Percentiles rank a stretch among this genome's conserved stretches.
Evolutionary conservation across 116 monocot species (phyloP).

Genomic region (Trichopus zeylanicus): DNA sequence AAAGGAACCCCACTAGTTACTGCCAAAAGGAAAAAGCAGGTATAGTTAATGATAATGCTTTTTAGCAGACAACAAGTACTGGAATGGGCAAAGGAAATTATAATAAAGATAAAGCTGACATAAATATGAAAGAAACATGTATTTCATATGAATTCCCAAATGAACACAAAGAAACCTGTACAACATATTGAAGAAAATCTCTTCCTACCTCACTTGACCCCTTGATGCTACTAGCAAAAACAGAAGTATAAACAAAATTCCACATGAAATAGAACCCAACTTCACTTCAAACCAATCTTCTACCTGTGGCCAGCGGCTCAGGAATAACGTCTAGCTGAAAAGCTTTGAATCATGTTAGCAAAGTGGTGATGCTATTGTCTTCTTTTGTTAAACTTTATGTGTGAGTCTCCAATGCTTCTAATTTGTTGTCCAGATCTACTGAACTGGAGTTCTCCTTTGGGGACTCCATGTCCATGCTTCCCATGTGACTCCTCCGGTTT

Average conservation of each 20-base stretch:
- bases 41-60: neutral
- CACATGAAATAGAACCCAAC: no score
- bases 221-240: neutral
- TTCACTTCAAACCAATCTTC: neutral
- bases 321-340: neutral
- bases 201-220: constrained; percentile 7
- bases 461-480: constrained; percentile 26
- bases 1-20: neutral
- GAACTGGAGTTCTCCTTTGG: constrained; percentile 15
- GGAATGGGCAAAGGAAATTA: neutral
- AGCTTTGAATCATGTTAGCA: constrained; percentile 2
- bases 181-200: neutral
- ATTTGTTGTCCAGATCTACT: constrained; percentile 26
- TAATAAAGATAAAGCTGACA: neutral
- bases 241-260: constrained; percentile 2
- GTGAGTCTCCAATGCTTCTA: constrained; percentile 5
- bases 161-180: no score
- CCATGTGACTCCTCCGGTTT: constrained; percentile 28
- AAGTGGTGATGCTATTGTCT: neutral
- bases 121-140: neutral
- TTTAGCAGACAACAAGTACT: constrained; percentile 1
- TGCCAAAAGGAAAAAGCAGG: constrained; percentile 1
- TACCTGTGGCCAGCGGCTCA: no score
- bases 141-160: no score
- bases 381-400: constrained; percentile 1